These are phyloP conservation scores for Olyra latifolia DNA, from an alignment of 176 grass and related monocot species.

Conservation along the genomic window DNA sequence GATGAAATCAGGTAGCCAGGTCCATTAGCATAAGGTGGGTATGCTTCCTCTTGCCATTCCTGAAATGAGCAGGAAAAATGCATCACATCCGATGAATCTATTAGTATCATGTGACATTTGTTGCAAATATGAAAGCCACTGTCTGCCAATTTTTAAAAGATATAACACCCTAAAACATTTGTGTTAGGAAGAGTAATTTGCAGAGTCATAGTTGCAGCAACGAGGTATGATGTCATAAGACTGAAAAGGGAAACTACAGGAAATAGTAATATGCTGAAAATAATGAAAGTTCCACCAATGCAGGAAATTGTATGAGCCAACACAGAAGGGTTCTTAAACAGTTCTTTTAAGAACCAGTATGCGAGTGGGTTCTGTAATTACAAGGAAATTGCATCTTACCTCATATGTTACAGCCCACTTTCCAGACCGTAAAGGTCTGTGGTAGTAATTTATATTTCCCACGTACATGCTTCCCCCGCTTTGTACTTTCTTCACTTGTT, in stretches of 20 bases:
- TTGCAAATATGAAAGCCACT: background rate
- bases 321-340: background rate
- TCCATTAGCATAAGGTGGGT: conserved; percentile 72
- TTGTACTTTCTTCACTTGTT: conserved; percentile 64
- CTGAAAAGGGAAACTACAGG: background rate
- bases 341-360: background rate
- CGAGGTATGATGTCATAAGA: background rate
- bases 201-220: background rate
- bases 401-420: conserved; percentile 95
- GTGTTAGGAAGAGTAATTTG: background rate
- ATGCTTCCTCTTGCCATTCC: conserved; percentile 75
- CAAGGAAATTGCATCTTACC: conserved; percentile 46
- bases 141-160: background rate
- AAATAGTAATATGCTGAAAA: conserved; percentile 8
- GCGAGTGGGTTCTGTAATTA: background rate
- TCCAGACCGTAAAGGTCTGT: conserved; percentile 66
- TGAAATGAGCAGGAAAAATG: conserved; percentile 21
- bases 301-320: background rate
- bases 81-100: conserved; percentile 7
- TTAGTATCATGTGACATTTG: background rate
- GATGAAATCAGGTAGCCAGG: conserved; percentile 72
- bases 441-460: conserved; percentile 91
- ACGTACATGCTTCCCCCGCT: conserved; percentile 62
- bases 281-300: conserved; percentile 12
- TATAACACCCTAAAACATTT: background rate